These are phyloP conservation scores for Metschnikowia aberdeeniae DNA, from an alignment of 805 yeast genomes.

Conservation along the genomic window DNA sequence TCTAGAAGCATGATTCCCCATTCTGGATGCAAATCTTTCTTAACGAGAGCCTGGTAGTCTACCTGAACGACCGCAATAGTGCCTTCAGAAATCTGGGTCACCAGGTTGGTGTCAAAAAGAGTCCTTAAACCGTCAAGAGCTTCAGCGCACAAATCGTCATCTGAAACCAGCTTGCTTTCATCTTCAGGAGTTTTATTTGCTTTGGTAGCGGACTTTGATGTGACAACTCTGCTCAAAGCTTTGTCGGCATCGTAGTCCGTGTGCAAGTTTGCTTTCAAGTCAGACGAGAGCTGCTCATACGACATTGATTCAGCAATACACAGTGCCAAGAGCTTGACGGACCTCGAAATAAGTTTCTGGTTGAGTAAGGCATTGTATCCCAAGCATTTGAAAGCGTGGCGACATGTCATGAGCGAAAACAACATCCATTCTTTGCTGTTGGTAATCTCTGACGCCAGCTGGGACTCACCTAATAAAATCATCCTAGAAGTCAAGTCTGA, in stretches of 20 bases:
- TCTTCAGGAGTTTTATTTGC: slow-evolving; percentile 21
- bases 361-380: slow-evolving; percentile 30
- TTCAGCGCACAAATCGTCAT: slow-evolving; percentile 42
- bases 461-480: slow-evolving; percentile 14
- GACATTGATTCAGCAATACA: slow-evolving; percentile 25
- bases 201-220: slow-evolving; percentile 19
- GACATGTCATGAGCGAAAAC: slow-evolving; percentile 38
- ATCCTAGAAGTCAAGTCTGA: slow-evolving; percentile 17
- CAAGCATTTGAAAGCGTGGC: slow-evolving; percentile 36
- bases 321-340: slow-evolving; percentile 37
- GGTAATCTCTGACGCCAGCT: slow-evolving; percentile 19
- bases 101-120: slow-evolving; percentile 60
- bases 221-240: slow-evolving; percentile 25
- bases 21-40: slow-evolving; percentile 8
- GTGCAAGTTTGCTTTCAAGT: slow-evolving; percentile 26
- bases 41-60: slow-evolving; percentile 23
- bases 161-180: slow-evolving; percentile 34
- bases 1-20: slow-evolving; percentile 62
- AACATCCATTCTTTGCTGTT: slow-evolving; percentile 44
- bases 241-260: slow-evolving; percentile 24
- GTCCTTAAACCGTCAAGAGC: slow-evolving; percentile 49
- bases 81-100: slow-evolving; percentile 56
- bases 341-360: slow-evolving; percentile 26
- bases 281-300: slow-evolving; percentile 19
- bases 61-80: slow-evolving; percentile 47